Evolutionary conservation across 1,284 basidiomycete species (phyloP), one percentile per base, ranked within the genome.

Genomic region (Paramarasmius palmivorus): DNA sequence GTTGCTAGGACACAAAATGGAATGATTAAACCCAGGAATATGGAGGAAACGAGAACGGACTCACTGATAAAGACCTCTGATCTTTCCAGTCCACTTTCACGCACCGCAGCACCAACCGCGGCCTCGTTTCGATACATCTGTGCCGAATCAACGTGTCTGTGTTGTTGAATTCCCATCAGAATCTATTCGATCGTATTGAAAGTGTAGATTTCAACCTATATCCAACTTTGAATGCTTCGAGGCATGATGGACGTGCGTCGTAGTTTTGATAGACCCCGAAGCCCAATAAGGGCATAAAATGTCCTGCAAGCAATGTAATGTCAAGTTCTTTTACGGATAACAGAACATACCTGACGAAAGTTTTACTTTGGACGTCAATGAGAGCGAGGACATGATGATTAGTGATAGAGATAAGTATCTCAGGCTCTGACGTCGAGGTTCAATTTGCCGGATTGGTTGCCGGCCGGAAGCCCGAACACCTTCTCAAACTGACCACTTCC

Each of bases 191-290:
- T 15, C 44, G 35, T 19, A 23, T 17, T 12, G 14, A 2, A 22
- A n/a, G n/a, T n/a, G 32, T 20, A 38, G 15, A 36, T n/a, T 57
- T 68, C 53, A 55, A 86, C 88, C 82, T 80, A 65, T 93, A 95
- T 3, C 91, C 92, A n/a, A 74, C 78, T 56, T 80, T 77, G 58
- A 94, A 69, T 1, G 92, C 92, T 41, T 84, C 79, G 20, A 84
- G 65, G n/a, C 85, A 81, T 9, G 86, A 84, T 0, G 78, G 65
- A 29, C 73, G 75, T 22, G 83, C 68, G 48, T 82, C 78, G 58
- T 82, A 75, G 71, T 88, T 88, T 63, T 87, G 81, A 64, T 88
- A 95, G 10, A 93, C 88, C 14, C 92, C 92, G 52, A 93, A 85
- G 1, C 92, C 92, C 1, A 95, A 76, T n/a, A 82, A 68, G 39